These are phyloP conservation scores for Cladosporium sp. DNA, from an alignment of 2,329 filamentous ascomycete species.

Conservation along the genomic window DNA sequence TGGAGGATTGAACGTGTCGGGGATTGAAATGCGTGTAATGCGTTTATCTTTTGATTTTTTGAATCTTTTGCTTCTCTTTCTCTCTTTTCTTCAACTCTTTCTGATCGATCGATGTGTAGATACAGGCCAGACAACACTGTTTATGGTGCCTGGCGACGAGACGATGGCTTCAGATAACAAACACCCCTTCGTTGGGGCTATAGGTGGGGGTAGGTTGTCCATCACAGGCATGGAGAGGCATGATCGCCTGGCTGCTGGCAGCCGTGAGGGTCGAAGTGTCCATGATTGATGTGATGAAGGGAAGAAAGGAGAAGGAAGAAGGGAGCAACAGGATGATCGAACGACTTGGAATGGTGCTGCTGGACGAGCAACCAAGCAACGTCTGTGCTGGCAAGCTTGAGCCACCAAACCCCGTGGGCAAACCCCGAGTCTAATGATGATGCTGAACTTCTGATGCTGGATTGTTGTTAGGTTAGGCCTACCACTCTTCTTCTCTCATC, in stretches of 20 bases:
- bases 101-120: background rate
- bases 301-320: constrained; percentile 13
- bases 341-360: background rate
- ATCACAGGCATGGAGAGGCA: constrained; percentile 4
- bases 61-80: constrained; percentile 2
- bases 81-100: constrained; percentile 4
- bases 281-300: constrained; percentile 16
- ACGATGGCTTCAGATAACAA: constrained; percentile 36
- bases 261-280: constrained; percentile 2
- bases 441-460: too few species aligned
- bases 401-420: background rate
- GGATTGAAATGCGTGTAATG: background rate
- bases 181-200: constrained; percentile 55
- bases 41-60: background rate
- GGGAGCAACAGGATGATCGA: background rate
- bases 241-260: constrained; percentile 10
- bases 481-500: too few species aligned
- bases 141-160: constrained; percentile 7
- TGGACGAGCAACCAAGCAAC: too few species aligned
- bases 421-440: background rate
- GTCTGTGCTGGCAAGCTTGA: background rate
- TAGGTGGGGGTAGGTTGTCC: constrained; percentile 32
- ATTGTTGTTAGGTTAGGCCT: too few species aligned
- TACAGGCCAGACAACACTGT: constrained; percentile 8
- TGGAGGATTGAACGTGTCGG: background rate